phyloP scores from a whole-genome alignment of 441 rosid species.

The Biscutella laevigata region DNA sequence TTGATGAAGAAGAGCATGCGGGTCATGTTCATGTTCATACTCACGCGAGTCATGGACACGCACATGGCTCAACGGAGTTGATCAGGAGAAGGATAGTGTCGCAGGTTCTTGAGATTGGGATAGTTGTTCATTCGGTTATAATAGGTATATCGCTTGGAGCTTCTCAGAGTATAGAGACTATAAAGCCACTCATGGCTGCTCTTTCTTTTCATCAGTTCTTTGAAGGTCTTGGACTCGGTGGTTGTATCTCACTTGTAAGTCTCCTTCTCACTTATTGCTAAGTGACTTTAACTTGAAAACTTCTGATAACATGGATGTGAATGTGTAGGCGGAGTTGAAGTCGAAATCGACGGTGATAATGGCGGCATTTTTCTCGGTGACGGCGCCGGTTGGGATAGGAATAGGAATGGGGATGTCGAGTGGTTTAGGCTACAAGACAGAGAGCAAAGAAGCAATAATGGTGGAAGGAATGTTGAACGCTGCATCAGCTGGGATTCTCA shows the following conservation, averaged over 20 bases:
- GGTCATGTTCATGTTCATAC: constrained; percentile 46
- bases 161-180: constrained; percentile 27
- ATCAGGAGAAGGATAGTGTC: constrained; percentile 34
- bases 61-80: constrained; percentile 37
- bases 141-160: constrained; percentile 47
- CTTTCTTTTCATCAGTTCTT: constrained; percentile 51
- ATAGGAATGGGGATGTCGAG: constrained; percentile 41
- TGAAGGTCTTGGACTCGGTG: constrained; percentile 54
- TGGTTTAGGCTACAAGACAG: constrained; percentile 24
- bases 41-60: constrained; percentile 45
- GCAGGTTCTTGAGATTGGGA: constrained; percentile 46
- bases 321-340: constrained; percentile 38
- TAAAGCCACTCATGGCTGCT: constrained; percentile 44
- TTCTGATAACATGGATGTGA: too few species aligned
- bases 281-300: too few species aligned
- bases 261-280: neutral
- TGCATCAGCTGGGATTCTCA: constrained; percentile 46
- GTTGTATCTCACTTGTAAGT: constrained; percentile 42
- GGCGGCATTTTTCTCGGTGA: constrained; percentile 47
- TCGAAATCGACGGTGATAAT: constrained; percentile 30
- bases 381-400: constrained; percentile 39
- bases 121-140: constrained; percentile 44
- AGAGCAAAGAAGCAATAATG: constrained; percentile 33
- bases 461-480: constrained; percentile 40
- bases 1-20: constrained; percentile 29